phyloP scores from a whole-genome alignment of 352 stramenopile genomes.

The Phytophthora sojae region DNA sequence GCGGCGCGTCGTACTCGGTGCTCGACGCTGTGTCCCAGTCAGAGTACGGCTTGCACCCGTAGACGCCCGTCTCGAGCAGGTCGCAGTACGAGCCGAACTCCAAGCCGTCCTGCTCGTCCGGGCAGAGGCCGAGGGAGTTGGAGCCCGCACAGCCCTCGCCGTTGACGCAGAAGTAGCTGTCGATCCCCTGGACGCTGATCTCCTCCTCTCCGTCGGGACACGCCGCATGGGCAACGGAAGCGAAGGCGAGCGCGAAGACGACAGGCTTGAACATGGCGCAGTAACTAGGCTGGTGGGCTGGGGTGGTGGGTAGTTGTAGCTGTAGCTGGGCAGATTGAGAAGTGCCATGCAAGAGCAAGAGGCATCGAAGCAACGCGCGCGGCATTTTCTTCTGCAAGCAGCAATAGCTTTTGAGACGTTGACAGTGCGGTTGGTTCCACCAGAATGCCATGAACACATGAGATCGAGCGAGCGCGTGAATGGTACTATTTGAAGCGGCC shows the following conservation, averaged over 20 bases:
- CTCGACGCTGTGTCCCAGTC: constrained; percentile 5
- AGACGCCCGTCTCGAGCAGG: constrained; percentile 32
- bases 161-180: constrained; percentile 28
- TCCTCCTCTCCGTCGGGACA: constrained; percentile 23
- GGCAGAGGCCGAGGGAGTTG: constrained; percentile 21
- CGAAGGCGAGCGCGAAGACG: constrained; percentile 10
- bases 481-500: too few relatives aligned
- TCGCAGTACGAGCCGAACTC: constrained; percentile 38
- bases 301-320: not conserved
- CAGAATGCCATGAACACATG: not conserved
- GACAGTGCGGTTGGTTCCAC: not conserved
- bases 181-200: constrained; percentile 35
- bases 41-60: constrained; percentile 30
- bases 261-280: constrained; percentile 12
- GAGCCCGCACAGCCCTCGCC: constrained; percentile 20
- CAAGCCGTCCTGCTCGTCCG: constrained; percentile 13
- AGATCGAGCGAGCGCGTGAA: not conserved
- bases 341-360: not conserved
- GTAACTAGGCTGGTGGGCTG: not conserved
- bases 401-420: not conserved
- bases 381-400: not conserved
- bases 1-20: constrained; percentile 20
- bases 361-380: not conserved
- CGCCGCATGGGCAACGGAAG: not conserved
- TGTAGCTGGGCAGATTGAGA: constrained; percentile 2